Percentiles rank a stretch among this genome's conserved stretches.
phyloP scores from a whole-genome alignment of 1,139 yeast species.

The Blastobotrys serpentis region DNA sequence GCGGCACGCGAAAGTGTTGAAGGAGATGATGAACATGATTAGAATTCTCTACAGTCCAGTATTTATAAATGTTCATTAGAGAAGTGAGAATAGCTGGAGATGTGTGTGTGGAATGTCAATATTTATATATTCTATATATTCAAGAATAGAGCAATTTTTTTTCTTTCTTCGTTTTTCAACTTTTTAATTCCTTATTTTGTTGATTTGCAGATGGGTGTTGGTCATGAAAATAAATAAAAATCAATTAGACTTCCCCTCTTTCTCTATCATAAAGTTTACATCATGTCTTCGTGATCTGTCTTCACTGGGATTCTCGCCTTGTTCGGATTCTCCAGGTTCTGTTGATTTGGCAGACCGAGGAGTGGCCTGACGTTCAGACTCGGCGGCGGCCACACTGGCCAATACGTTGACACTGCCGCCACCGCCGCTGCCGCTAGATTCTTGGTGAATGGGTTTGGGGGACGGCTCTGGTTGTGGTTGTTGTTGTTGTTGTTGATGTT shows the following conservation, averaged over 20 bases:
- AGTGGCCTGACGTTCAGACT: slow-evolving; percentile 11
- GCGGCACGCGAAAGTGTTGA: slow-evolving; percentile 23
- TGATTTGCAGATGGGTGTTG: neutral
- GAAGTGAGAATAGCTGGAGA: too few species aligned
- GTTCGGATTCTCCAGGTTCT: neutral
- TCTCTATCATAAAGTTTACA: slow-evolving; percentile 8
- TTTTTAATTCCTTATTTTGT: neutral
- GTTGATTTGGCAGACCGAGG: slow-evolving; percentile 5
- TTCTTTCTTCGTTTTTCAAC: neutral
- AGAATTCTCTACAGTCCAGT: too few species aligned
- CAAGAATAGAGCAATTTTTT: neutral
- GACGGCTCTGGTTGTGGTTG: neutral
- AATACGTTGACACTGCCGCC: slow-evolving; percentile 24
- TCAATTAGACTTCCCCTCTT: slow-evolving; percentile 6
- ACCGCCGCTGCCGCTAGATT: neutral
- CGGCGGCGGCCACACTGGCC: slow-evolving; percentile 26
- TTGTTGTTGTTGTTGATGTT: slow-evolving; percentile 11
- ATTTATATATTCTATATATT: neutral
- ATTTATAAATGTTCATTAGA: too few species aligned
- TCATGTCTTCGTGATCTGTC: slow-evolving; percentile 9
- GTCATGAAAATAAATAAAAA: slow-evolving; percentile 4
- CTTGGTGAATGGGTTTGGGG: neutral
- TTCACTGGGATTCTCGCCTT: too few species aligned
- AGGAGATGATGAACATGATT: neutral
- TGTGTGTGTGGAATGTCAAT: too few species aligned